Percentiles rank a stretch among this genome's conserved stretches.
Conservation (phyloP, 148 eudicot genomes). For the Euryodendron excelsum region DNA sequence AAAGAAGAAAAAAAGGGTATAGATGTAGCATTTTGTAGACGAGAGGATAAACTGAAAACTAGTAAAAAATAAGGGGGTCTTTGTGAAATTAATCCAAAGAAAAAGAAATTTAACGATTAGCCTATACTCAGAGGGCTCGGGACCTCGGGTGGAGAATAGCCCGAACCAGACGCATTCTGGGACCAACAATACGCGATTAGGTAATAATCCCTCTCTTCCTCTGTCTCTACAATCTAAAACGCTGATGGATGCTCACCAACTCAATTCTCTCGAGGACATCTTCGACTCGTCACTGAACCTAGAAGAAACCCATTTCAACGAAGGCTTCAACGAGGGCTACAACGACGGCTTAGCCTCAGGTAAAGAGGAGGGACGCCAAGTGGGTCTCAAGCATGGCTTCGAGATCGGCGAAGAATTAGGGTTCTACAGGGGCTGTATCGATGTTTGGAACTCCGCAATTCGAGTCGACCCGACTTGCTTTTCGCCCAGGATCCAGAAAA, state of each 20-base stretch:
- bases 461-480: constrained; percentile 53
- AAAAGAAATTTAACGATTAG: too few relatives aligned
- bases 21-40: too few relatives aligned
- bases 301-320: constrained; percentile 52
- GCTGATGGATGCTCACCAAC: constrained; percentile 5
- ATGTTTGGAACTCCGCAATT: constrained; percentile 62
- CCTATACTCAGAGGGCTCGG: too few relatives aligned
- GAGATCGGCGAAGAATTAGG: constrained; percentile 73
- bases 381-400: constrained; percentile 75
- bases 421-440: constrained; percentile 65
- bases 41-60: too few relatives aligned
- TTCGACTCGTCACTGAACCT: constrained; percentile 49
- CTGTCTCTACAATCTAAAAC: not conserved
- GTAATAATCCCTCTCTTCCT: too few relatives aligned
- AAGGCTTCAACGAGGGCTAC: constrained; percentile 76
- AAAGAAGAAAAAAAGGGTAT: too few relatives aligned
- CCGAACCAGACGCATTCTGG: too few relatives aligned
- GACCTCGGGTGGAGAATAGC: too few relatives aligned
- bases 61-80: too few relatives aligned
- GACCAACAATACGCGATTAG: too few relatives aligned
- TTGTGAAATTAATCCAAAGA: too few relatives aligned
- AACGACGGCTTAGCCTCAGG: constrained; percentile 50
- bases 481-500: constrained; percentile 56
- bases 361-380: constrained; percentile 61
- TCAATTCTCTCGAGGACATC: constrained; percentile 31